Percentiles rank a stretch among this genome's conserved stretches.
Evolutionary conservation across 768 basidiomycete species (phyloP).

Genomic region (Macrolepiota dolichaula): DNA sequence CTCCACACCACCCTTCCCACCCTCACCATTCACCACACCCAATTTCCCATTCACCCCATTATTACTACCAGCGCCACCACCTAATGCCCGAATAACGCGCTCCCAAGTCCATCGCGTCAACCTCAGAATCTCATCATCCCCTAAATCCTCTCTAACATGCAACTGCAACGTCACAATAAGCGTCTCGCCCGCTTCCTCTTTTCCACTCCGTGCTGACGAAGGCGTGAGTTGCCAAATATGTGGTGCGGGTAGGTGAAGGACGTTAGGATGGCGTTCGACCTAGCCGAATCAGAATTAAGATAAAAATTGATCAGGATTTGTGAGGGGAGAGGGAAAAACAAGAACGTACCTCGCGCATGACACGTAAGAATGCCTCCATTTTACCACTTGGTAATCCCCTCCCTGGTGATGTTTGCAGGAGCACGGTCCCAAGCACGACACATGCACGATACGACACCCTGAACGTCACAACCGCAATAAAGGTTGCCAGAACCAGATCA

Average conservation of each 20-base stretch:
- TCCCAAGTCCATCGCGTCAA: slow-evolving; percentile 80
- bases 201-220: background rate
- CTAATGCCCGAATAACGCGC: slow-evolving; percentile 53
- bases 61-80: slow-evolving; percentile 34
- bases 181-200: slow-evolving; percentile 19
- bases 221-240: slow-evolving; percentile 87
- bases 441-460: slow-evolving; percentile 83
- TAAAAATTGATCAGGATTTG: background rate
- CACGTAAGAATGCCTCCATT: slow-evolving; percentile 80
- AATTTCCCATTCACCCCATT: slow-evolving; percentile 42
- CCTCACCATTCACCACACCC: slow-evolving; percentile 59
- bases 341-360: slow-evolving; percentile 71
- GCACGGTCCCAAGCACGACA: slow-evolving; percentile 75
- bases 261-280: slow-evolving; percentile 83
- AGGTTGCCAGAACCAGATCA: slow-evolving; percentile 83
- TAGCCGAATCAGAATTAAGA: no score
- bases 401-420: slow-evolving; percentile 86
- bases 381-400: slow-evolving; percentile 55
- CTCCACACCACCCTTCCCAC: slow-evolving; percentile 41
- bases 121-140: slow-evolving; percentile 67
- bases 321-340: background rate
- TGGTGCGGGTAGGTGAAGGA: slow-evolving; percentile 79
- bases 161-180: slow-evolving; percentile 79
- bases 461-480: slow-evolving; percentile 77
- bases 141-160: slow-evolving; percentile 64